Conservation (phyloP, 2,329 filamentous ascomycete genomes). For the Coleophoma crateriformis region DNA sequence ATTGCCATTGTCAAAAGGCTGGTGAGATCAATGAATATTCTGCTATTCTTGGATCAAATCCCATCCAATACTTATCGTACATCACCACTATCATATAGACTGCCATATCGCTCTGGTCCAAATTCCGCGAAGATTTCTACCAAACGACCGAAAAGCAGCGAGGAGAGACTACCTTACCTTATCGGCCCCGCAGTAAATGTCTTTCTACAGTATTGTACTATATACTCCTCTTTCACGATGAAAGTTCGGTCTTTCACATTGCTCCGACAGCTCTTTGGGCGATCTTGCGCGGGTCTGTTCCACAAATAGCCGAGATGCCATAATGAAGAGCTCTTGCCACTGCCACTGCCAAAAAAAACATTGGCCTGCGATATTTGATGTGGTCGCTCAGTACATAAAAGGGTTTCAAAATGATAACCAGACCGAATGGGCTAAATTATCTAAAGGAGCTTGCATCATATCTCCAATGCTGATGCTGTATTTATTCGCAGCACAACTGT, state of each 20-base stretch:
- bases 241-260: background rate
- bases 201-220: background rate
- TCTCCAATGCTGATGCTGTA: background rate
- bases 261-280: background rate
- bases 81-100: background rate
- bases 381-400: background rate
- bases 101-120: background rate
- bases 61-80: background rate
- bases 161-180: background rate
- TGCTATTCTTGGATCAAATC: background rate
- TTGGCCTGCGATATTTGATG: background rate
- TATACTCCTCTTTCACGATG: background rate
- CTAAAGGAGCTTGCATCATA: background rate
- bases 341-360: background rate
- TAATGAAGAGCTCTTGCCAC: background rate
- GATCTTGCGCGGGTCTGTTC: background rate
- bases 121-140: background rate
- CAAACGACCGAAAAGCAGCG: background rate
- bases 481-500: background rate
- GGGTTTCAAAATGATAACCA: background rate
- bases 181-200: background rate
- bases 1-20: background rate
- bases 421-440: background rate
- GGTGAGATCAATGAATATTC: background rate
- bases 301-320: background rate